Percentiles rank a stretch among this genome's conserved stretches.
Conservation (phyloP, 352 stramenopile genomes). For the Phytophthora citrophthora region DNA sequence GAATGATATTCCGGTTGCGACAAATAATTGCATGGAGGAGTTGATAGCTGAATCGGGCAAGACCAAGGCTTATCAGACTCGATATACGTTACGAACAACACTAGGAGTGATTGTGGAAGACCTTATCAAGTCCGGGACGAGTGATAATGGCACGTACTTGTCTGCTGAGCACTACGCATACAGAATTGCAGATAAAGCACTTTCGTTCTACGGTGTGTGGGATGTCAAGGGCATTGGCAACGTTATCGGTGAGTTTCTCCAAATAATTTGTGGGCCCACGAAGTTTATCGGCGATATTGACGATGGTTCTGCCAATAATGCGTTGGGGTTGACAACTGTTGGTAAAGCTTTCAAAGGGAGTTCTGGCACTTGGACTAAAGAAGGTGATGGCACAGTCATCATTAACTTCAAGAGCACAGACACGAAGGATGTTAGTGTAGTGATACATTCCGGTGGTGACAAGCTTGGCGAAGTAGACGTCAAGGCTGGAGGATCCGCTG, state of each 20-base stretch:
- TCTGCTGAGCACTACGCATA: slow-evolving; percentile 34
- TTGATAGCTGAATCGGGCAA: slow-evolving; percentile 20
- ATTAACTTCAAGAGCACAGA: slow-evolving; percentile 30
- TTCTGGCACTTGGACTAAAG: slow-evolving; percentile 24
- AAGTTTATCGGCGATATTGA: slow-evolving; percentile 44
- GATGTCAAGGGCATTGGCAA: slow-evolving; percentile 41
- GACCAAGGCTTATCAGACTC: slow-evolving; percentile 21
- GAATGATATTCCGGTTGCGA: slow-evolving; percentile 47
- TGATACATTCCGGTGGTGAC: slow-evolving; percentile 30
- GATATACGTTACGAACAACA: slow-evolving; percentile 45
- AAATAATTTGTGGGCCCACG: slow-evolving; percentile 49
- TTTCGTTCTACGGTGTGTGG: slow-evolving; percentile 38
- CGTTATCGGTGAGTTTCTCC: slow-evolving; percentile 38
- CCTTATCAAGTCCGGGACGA: slow-evolving; percentile 37
- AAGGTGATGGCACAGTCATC: slow-evolving; percentile 16
- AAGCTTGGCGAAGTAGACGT: slow-evolving; percentile 25
- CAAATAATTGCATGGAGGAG: slow-evolving; percentile 40
- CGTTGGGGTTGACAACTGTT: slow-evolving; percentile 34
- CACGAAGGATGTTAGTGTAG: slow-evolving; percentile 30
- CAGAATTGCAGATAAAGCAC: slow-evolving; percentile 40
- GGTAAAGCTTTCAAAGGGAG: slow-evolving; percentile 40
- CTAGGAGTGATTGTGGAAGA: slow-evolving; percentile 51
- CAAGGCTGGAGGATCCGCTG: slow-evolving; percentile 1
- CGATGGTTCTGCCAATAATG: slow-evolving; percentile 32
- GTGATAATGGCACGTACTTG: slow-evolving; percentile 29